Percentiles rank a stretch among this genome's conserved stretches.
phyloP scores from a whole-genome alignment of 208 protist genomes.

The Leishmania martiniquensis region DNA sequence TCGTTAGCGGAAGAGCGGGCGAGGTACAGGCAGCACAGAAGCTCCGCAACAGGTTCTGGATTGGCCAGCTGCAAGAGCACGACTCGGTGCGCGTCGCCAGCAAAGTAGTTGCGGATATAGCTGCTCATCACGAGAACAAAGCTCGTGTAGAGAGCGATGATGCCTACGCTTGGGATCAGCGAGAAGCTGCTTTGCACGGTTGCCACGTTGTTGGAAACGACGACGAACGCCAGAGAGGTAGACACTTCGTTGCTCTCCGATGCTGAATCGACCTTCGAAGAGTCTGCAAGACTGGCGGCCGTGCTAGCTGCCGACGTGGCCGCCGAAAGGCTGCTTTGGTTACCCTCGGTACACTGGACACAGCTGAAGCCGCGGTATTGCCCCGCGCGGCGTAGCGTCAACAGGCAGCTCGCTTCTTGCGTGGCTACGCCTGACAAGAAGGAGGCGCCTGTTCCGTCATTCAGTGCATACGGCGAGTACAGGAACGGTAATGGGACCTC shows the following conservation, averaged over 20 bases:
- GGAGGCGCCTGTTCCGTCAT: background rate
- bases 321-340: background rate
- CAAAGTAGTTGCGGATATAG: slow-evolving; percentile 52
- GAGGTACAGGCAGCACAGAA: slow-evolving; percentile 65
- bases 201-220: slow-evolving; percentile 47
- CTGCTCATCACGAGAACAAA: slow-evolving; percentile 72
- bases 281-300: background rate
- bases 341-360: slow-evolving; percentile 10
- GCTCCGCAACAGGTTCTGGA: slow-evolving; percentile 52
- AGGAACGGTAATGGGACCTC: slow-evolving; percentile 11
- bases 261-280: background rate
- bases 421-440: background rate
- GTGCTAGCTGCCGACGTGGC: background rate
- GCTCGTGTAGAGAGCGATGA: slow-evolving; percentile 83
- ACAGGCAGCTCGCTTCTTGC: slow-evolving; percentile 10
- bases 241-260: background rate
- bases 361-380: slow-evolving; percentile 22
- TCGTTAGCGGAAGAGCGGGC: slow-evolving; percentile 49
- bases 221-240: slow-evolving; percentile 24
- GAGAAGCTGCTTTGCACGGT: slow-evolving; percentile 37
- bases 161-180: slow-evolving; percentile 60
- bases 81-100: slow-evolving; percentile 54
- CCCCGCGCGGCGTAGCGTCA: slow-evolving; percentile 23
- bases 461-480: slow-evolving; percentile 33
- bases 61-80: slow-evolving; percentile 59